A percentile compares a stretch with the other conserved stretches of the same genome.
These are phyloP conservation scores for Chaetoceros tenuissimus DNA, from an alignment of 108 stramenopile genomes.

Conservation along the genomic window DNA sequence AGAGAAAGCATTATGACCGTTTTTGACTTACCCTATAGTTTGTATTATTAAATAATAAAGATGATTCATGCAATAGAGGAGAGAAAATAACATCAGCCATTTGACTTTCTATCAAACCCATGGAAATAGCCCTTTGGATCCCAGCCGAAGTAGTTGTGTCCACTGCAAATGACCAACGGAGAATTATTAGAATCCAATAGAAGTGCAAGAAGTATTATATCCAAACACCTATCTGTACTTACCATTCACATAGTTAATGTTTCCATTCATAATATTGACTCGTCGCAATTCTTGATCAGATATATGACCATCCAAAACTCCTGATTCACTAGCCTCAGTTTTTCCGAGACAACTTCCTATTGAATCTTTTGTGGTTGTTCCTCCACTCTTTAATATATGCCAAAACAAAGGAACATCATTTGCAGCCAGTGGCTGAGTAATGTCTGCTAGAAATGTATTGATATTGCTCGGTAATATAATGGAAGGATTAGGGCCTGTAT, in stretches of 20 bases:
- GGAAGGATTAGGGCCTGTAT: too few relatives aligned
- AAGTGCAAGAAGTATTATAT: too few relatives aligned
- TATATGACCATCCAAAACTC: slow-evolving; percentile 44
- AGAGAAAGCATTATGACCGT: too few relatives aligned
- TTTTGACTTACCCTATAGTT: too few relatives aligned
- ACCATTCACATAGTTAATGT: slow-evolving; percentile 25
- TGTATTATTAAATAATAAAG: slow-evolving; percentile 35
- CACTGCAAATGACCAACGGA: slow-evolving; percentile 51
- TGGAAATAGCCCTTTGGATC: slow-evolving; percentile 31
- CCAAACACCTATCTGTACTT: too few relatives aligned
- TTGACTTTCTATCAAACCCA: slow-evolving; percentile 50
- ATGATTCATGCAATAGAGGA: slow-evolving; percentile 41
- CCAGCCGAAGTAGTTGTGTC: slow-evolving; percentile 44
- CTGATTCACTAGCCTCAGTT: slow-evolving; percentile 42
- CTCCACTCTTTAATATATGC: slow-evolving; percentile 48
- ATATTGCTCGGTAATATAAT: too few relatives aligned
- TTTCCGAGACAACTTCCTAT: slow-evolving; percentile 43
- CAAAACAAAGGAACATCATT: slow-evolving; percentile 41
- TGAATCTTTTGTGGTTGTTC: slow-evolving; percentile 35
- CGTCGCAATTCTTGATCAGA: slow-evolving; percentile 35
- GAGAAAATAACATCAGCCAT: slow-evolving; percentile 42
- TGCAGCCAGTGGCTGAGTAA: too few relatives aligned
- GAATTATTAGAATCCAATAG: too few relatives aligned
- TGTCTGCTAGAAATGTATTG: too few relatives aligned
- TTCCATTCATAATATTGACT: slow-evolving; percentile 34